Percentiles rank a stretch among this genome's conserved stretches.
Evolutionary conservation across 2,329 filamentous ascomycete species (phyloP).

Genomic region (Aspergillus brunneoviolaceus): DNA sequence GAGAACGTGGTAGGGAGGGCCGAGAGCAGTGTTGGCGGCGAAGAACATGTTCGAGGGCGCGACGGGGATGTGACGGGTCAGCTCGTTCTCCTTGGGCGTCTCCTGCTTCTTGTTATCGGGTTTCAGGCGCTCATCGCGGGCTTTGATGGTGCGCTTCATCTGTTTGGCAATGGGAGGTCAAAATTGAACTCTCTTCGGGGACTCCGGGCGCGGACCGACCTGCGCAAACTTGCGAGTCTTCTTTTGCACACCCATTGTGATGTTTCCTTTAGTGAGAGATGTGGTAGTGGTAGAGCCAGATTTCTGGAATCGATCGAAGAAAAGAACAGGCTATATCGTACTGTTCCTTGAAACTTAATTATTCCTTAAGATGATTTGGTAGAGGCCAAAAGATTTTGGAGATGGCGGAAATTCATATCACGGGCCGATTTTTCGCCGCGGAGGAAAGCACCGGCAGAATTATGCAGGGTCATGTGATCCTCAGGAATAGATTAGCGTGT

Average conservation of each 20-base stretch:
- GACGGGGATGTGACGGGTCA: conserved; percentile 16
- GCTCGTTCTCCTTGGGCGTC: conserved; percentile 18
- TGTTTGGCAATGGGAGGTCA: not conserved
- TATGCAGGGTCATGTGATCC: not conserved
- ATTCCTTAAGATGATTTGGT: not conserved
- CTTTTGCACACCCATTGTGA: conserved; percentile 81
- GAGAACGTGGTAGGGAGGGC: conserved; percentile 77
- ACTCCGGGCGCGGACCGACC: conserved; percentile 55
- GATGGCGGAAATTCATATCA: conserved; percentile 6
- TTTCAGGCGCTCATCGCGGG: conserved; percentile 24
- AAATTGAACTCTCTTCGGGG: conserved; percentile 55
- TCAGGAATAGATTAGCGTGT: not conserved
- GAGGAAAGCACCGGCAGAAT: not conserved
- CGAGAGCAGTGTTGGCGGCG: conserved; percentile 80
- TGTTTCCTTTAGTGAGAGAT: not conserved
- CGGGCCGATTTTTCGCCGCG: conserved; percentile 8
- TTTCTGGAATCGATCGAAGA: not conserved
- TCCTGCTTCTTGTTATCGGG: conserved; percentile 13
- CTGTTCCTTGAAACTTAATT: not conserved
- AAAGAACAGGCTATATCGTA: not conserved
- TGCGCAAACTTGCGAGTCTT: conserved; percentile 87
- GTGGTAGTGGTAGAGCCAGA: not conserved
- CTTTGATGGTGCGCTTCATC: conserved; percentile 24
- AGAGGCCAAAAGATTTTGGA: conserved; percentile 4
- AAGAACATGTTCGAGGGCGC: conserved; percentile 85